phyloP scores from a whole-genome alignment of 2,329 filamentous ascomycete genomes.

The Aspergillus latus region DNA sequence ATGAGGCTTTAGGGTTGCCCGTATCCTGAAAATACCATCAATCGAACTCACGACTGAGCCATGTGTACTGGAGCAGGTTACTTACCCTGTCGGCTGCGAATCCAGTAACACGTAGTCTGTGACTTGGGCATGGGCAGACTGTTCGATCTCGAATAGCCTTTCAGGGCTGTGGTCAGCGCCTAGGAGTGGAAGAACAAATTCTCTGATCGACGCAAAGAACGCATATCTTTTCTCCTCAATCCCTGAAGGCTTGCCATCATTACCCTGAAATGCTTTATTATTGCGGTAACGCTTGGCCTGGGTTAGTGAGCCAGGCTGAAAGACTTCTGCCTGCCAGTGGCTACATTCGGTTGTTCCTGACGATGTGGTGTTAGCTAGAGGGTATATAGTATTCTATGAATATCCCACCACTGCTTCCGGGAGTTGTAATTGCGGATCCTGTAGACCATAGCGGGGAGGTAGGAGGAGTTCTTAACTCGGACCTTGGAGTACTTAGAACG shows the following conservation, averaged over 20 bases:
- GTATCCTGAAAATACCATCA: conserved; percentile 28
- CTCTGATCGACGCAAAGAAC: neutral
- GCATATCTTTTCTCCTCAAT: neutral
- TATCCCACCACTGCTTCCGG: neutral
- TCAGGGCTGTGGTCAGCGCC: neutral
- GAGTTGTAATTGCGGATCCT: neutral
- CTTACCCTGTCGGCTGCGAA: conserved; percentile 2
- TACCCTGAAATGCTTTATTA: neutral
- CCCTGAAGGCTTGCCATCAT: neutral
- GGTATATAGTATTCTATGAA: neutral
- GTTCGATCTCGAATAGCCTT: too few species aligned
- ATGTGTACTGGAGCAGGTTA: neutral
- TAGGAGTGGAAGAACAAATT: neutral
- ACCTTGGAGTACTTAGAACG: neutral
- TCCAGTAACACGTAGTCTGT: neutral
- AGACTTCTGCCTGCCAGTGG: neutral
- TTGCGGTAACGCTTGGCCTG: neutral
- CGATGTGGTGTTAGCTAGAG: neutral
- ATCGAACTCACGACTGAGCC: conserved; percentile 4
- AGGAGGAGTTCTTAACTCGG: neutral
- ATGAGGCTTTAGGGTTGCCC: conserved; percentile 53
- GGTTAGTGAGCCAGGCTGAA: neutral
- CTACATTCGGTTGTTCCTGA: neutral
- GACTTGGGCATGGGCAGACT: neutral
- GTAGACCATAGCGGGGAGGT: neutral